These are phyloP conservation scores for Suillus brevipes DNA, from an alignment of 768 basidiomycete species.

Conservation along the genomic window DNA sequence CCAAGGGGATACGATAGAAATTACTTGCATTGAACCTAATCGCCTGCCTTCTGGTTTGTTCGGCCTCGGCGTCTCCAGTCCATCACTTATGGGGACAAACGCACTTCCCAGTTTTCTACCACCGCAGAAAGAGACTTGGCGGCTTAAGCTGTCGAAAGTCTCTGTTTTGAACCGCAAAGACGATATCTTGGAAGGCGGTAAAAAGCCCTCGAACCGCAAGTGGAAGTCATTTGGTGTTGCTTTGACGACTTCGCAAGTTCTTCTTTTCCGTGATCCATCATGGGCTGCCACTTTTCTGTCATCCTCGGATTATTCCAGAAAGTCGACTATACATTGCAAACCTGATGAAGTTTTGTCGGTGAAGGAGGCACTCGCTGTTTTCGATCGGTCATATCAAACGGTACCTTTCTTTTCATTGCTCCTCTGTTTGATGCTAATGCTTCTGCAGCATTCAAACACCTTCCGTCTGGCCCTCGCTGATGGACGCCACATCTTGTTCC, in stretches of 20 bases:
- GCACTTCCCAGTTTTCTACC: slow-evolving; percentile 26
- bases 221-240: slow-evolving; percentile 88
- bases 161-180: slow-evolving; percentile 83
- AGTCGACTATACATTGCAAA: slow-evolving; percentile 50
- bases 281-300: slow-evolving; percentile 51
- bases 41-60: slow-evolving; percentile 45
- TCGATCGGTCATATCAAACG: slow-evolving; percentile 75
- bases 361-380: slow-evolving; percentile 76
- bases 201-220: slow-evolving; percentile 73
- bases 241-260: slow-evolving; percentile 85
- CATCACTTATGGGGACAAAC: slow-evolving; percentile 31
- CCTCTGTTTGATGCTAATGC: not conserved
- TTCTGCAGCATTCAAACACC: slow-evolving; percentile 59
- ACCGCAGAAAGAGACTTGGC: slow-evolving; percentile 36
- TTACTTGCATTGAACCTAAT: slow-evolving; percentile 43
- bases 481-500: slow-evolving; percentile 81
- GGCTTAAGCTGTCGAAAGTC: slow-evolving; percentile 75
- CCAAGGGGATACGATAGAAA: slow-evolving; percentile 56
- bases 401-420: slow-evolving; percentile 40
- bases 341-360: slow-evolving; percentile 88
- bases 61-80: slow-evolving; percentile 34
- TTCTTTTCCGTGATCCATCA: slow-evolving; percentile 79
- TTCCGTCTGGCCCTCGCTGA: slow-evolving; percentile 77
- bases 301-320: slow-evolving; percentile 39
- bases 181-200: slow-evolving; percentile 74